These are phyloP conservation scores for Solanum gracilifrons DNA, from an alignment of 257 asterid genomes.

Conservation along the genomic window DNA sequence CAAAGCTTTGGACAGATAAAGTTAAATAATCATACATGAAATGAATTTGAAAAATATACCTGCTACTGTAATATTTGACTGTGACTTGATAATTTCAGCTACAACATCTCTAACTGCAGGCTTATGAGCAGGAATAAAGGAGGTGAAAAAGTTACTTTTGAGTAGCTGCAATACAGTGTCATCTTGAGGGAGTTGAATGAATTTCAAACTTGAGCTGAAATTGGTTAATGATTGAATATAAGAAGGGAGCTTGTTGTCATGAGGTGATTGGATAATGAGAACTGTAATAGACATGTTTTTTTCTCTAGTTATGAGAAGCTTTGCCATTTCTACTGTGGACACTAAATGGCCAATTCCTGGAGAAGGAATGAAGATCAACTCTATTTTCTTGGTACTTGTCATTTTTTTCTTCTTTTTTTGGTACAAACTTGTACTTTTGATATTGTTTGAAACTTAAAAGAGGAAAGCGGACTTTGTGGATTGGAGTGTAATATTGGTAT, in stretches of 20 bases:
- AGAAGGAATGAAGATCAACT: constrained; percentile 48
- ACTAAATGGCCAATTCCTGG: constrained; percentile 51
- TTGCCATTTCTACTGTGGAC: constrained; percentile 41
- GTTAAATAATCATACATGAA: neutral
- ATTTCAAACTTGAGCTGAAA: constrained; percentile 10
- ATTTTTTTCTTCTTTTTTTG: neutral
- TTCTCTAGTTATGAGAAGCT: constrained; percentile 37
- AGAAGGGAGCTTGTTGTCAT: constrained; percentile 11
- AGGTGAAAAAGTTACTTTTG: neutral
- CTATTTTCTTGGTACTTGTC: neutral
- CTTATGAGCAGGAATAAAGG: neutral
- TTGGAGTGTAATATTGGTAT: neutral
- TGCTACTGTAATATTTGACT: neutral
- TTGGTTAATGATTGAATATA: neutral
- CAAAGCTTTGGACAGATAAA: neutral
- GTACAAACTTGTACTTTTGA: neutral
- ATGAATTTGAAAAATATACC: neutral
- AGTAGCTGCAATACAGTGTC: neutral
- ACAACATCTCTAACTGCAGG: constrained; percentile 15
- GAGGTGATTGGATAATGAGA: constrained; percentile 21
- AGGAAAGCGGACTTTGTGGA: neutral
- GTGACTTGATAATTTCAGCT: neutral
- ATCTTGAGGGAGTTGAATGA: constrained; percentile 2
- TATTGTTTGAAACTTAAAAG: neutral
- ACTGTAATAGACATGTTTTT: constrained; percentile 29